phyloP scores from a whole-genome alignment of 1,284 basidiomycete genomes.

The Cutaneotrichosporon dermatis region DNA sequence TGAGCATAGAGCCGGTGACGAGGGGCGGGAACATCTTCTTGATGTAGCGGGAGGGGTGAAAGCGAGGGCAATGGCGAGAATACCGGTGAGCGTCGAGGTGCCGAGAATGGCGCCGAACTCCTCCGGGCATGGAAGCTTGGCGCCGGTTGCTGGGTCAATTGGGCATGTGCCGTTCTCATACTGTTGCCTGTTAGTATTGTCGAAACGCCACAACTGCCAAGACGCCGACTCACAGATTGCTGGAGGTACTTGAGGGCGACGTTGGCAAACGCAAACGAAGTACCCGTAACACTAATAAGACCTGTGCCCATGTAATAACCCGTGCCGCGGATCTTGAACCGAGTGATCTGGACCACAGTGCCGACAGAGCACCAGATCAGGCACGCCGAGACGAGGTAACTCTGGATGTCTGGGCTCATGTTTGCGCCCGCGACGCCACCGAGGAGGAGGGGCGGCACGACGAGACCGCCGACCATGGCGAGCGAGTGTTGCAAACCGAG shows the following conservation, averaged over 20 bases:
- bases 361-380: conserved; percentile 34
- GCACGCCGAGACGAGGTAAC: conserved; percentile 34
- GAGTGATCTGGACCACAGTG: conserved; percentile 30
- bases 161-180: conserved; percentile 33
- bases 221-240: too few species aligned
- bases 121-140: conserved; percentile 30
- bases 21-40: conserved; percentile 35
- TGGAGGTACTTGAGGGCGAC: conserved; percentile 27
- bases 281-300: conserved; percentile 31
- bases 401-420: conserved; percentile 25
- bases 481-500: conserved; percentile 35
- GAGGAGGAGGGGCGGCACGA: conserved; percentile 32
- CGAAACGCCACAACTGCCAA: too few species aligned
- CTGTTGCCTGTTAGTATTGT: conserved; percentile 8
- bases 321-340: conserved; percentile 22
- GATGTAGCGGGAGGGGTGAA: conserved; percentile 34
- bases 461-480: conserved; percentile 35
- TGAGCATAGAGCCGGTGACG: conserved; percentile 33
- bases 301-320: conserved; percentile 34
- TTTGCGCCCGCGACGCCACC: conserved; percentile 27
- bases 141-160: conserved; percentile 18
- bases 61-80: conserved; percentile 29
- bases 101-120: conserved; percentile 36
- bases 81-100: conserved; percentile 26
- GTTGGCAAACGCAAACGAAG: conserved; percentile 35